Base-by-base conservation (phyloP, 1,284 basidiomycete species). In the Cryptococcus wingfieldii region DNA sequence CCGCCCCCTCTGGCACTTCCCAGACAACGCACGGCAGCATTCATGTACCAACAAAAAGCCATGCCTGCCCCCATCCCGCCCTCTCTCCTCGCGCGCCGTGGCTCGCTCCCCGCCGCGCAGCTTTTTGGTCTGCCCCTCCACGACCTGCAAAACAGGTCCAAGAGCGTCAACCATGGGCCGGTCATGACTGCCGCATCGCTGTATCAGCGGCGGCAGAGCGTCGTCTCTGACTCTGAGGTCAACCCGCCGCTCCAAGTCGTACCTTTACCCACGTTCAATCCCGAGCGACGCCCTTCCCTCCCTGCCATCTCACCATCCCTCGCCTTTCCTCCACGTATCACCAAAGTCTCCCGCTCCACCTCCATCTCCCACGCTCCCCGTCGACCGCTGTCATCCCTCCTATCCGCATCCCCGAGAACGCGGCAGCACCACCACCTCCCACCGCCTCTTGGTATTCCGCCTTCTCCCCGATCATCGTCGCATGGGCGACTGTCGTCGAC, bases 31-130 rank as follows among this genome's bases (percentile, higher is more conserved):
- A 37, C 47, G 4, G 54, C 47, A 8, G 47, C 61, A 14, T 45
- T 67, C 6, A 57, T 62, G 19, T 69, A 67, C 53, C 58, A 61
- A 19, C 58, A 61, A 42, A 52, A 58, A 38, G 54, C 62, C 0
- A 48, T 67, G 5, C 59, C 60, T 10, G 61, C 62, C 23, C 65
- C 65, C 1, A 63, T 69, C 34, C 67, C 67, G 3, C 67, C 67
- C 3, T 55, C 50, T 19, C 60, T 69, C 5, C 63, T 68, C 28
- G 62, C 63, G 2, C 53, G 66, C 44, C 58, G 65, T 6, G 66
- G 66, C 3, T 59, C 56, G 1, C 47, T 63, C 9, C 62, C 62
- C 18, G 58, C 54, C 1, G 59, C 59, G 12, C 53, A 55, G 37
- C 48, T 60, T 2, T 60, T 63, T 48, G 56, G 61, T 8, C 13